Evolutionary conservation across 2,329 filamentous ascomycete species (phyloP).

Genomic region (Epicoccum nigrum): DNA sequence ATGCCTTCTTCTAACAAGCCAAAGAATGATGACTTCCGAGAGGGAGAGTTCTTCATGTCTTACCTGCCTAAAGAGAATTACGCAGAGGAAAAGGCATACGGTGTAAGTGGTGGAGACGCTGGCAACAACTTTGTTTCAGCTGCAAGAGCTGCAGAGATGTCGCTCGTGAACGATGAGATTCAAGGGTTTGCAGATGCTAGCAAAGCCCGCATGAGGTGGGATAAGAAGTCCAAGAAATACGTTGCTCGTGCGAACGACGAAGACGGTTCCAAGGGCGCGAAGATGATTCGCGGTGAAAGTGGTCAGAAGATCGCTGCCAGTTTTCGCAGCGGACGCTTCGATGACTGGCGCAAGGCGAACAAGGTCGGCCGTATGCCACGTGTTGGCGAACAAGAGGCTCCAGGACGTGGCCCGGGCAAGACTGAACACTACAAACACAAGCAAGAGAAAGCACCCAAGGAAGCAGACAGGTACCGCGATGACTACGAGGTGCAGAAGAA

Average conservation of each 20-base stretch:
- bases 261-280: conserved; percentile 77
- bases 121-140: conserved; percentile 79
- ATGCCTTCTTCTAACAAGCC: conserved; percentile 43
- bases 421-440: conserved; percentile 74
- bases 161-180: conserved; percentile 87
- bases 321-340: conserved; percentile 93
- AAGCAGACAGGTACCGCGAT: conserved; percentile 88
- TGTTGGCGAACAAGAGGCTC: conserved; percentile 78
- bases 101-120: conserved; percentile 78
- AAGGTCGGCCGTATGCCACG: conserved; percentile 78
- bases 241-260: conserved; percentile 91
- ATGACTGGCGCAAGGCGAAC: conserved; percentile 88
- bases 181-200: conserved; percentile 80
- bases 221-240: conserved; percentile 96
- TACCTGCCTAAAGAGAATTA: conserved; percentile 86
- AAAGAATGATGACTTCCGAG: conserved; percentile 67
- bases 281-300: conserved; percentile 85
- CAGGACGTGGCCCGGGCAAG: conserved; percentile 23
- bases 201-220: conserved; percentile 85
- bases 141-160: conserved; percentile 88
- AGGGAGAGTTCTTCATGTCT: conserved; percentile 93
- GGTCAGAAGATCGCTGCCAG: conserved; percentile 94
- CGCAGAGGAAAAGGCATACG: conserved; percentile 90
- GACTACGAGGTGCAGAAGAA: conserved; percentile 92
- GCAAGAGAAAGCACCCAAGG: conserved; percentile 85